phyloP scores from a whole-genome alignment of 352 stramenopile genomes.

The Pythium myriotylum region DNA sequence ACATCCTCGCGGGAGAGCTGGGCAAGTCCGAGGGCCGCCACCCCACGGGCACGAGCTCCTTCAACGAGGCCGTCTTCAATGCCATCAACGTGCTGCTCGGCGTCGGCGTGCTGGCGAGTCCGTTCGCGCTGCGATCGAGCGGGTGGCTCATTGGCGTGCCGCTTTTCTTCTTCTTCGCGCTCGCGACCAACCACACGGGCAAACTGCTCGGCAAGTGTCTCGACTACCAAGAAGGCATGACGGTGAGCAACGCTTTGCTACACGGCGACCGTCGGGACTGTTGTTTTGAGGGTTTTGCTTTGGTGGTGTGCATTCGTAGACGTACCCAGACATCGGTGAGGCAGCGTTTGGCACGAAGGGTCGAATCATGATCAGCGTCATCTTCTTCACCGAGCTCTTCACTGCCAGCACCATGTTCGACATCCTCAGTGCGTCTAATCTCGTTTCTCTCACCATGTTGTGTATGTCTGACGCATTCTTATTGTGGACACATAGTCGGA shows the following conservation, averaged over 20 bases:
- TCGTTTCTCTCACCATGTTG: neutral
- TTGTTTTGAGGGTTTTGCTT: too few species aligned
- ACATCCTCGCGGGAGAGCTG: constrained; percentile 36
- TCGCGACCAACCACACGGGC: constrained; percentile 87
- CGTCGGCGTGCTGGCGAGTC: constrained; percentile 82
- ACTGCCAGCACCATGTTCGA: constrained; percentile 79
- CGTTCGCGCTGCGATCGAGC: constrained; percentile 80
- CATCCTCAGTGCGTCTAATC: constrained; percentile 60
- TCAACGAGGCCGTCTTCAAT: constrained; percentile 81
- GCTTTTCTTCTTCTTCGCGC: constrained; percentile 83
- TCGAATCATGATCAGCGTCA: constrained; percentile 71
- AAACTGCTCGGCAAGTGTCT: constrained; percentile 84
- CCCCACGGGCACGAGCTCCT: constrained; percentile 58
- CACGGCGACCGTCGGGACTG: too few species aligned
- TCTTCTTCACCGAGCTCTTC: constrained; percentile 86
- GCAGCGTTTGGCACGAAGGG: constrained; percentile 74
- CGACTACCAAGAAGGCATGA: constrained; percentile 82
- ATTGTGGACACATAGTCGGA: constrained; percentile 45
- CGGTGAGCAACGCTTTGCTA: constrained; percentile 21
- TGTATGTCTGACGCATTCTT: neutral
- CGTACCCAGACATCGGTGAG: constrained; percentile 85
- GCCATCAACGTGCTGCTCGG: constrained; percentile 87
- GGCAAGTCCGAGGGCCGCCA: constrained; percentile 12
- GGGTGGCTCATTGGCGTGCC: constrained; percentile 68
- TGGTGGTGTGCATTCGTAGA: constrained; percentile 26